A percentile compares a stretch with the other conserved stretches of the same genome.
Conservation (phyloP, 2,329 filamentous ascomycete species). For the Curvularia eragrostidis region DNA sequence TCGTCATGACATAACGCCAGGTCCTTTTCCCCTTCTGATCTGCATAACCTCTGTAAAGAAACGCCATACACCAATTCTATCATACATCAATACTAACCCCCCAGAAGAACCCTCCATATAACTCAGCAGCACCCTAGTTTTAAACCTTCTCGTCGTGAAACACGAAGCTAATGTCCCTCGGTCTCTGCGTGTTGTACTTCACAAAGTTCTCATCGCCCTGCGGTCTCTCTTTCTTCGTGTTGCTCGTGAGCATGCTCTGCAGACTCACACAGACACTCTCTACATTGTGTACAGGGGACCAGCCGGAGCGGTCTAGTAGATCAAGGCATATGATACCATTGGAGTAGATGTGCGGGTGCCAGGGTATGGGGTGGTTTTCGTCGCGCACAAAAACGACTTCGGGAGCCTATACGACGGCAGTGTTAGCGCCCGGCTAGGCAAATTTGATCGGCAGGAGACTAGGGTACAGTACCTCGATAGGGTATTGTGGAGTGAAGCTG, state of each 20-base stretch:
- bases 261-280: conserved; percentile 97
- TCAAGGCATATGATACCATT: conserved; percentile 99
- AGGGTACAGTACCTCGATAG: conserved; percentile 67
- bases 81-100: neutral
- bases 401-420: conserved; percentile 70
- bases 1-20: neutral
- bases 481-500: conserved; percentile 81
- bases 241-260: conserved; percentile 97
- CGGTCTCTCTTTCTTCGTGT: conserved; percentile 87
- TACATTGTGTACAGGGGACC: conserved; percentile 96
- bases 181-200: conserved; percentile 75
- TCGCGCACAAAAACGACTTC: conserved; percentile 86
- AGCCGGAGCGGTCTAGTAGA: conserved; percentile 83
- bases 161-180: conserved; percentile 88
- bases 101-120: neutral
- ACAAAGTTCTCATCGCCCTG: conserved; percentile 92
- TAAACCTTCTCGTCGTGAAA: conserved; percentile 82
- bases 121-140: conserved; percentile 5
- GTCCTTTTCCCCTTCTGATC: neutral
- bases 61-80: conserved; percentile 2
- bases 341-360: conserved; percentile 97
- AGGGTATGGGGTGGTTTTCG: conserved; percentile 72
- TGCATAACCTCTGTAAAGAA: neutral
- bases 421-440: neutral
- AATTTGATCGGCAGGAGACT: neutral